Percentiles rank a stretch among this genome's conserved stretches.
phyloP scores from a whole-genome alignment of 2,329 filamentous ascomycete genomes.

The Colletotrichum lini region DNA sequence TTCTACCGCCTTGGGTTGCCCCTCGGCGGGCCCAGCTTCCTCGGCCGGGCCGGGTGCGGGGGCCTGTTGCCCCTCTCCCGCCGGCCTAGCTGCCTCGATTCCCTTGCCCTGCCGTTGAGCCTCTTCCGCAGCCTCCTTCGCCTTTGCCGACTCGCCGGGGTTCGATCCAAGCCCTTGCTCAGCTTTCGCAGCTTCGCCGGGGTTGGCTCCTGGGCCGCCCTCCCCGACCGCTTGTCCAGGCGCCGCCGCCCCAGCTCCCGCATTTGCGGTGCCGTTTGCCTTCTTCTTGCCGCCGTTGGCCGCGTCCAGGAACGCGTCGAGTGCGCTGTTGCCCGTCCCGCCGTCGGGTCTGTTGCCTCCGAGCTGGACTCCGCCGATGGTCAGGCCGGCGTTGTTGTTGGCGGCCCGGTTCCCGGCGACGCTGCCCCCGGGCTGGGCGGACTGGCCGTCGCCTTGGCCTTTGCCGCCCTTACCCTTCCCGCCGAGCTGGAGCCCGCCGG shows the following conservation, averaged over 20 bases:
- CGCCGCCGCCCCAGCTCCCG: constrained; percentile 15
- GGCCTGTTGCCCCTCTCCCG: not conserved
- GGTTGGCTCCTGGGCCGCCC: not conserved
- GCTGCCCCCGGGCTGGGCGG: not conserved
- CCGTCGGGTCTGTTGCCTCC: constrained; percentile 15
- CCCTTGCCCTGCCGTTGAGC: constrained; percentile 14
- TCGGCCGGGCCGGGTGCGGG: no score
- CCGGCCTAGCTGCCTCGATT: constrained; percentile 1
- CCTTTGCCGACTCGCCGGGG: no score
- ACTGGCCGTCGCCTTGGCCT: constrained; percentile 1
- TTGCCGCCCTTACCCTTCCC: constrained; percentile 17
- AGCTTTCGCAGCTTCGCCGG: no score
- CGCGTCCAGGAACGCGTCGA: constrained; percentile 26
- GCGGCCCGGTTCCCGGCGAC: constrained; percentile 19
- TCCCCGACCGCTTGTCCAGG: not conserved
- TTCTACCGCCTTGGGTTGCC: constrained; percentile 31
- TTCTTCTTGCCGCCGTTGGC: constrained; percentile 31
- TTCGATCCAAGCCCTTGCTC: no score
- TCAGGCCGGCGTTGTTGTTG: constrained; percentile 33
- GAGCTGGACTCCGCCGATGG: constrained; percentile 22
- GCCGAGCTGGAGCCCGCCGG: constrained; percentile 16
- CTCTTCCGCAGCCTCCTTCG: constrained; percentile 26
- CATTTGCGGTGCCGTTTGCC: constrained; percentile 18
- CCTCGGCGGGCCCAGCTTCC: constrained; percentile 1
- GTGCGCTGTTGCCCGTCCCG: constrained; percentile 27